Evolutionary conservation across 1,284 basidiomycete species (phyloP).

Genomic region (Cerrena zonata): DNA sequence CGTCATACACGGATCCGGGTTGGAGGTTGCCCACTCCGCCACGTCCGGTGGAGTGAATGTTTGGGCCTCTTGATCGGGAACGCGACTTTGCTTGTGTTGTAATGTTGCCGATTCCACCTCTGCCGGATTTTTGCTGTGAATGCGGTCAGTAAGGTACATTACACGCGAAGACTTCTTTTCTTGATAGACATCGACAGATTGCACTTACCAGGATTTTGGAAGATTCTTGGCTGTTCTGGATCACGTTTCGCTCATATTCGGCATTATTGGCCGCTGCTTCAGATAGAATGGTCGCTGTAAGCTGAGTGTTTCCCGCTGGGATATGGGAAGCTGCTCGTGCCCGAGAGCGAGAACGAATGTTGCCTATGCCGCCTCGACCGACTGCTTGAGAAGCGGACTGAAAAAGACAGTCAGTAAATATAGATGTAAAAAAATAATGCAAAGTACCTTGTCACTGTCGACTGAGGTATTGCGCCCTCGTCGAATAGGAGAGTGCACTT

Average conservation of each 20-base stretch:
- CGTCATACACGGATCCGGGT: conserved; percentile 23
- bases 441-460: conserved; percentile 30
- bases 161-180: not conserved
- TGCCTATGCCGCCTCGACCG: conserved; percentile 74
- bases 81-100: conserved; percentile 22
- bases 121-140: conserved; percentile 49
- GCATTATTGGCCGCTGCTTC: conserved; percentile 21
- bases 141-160: conserved; percentile 1
- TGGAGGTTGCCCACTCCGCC: conserved; percentile 66
- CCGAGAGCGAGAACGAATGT: conserved; percentile 68
- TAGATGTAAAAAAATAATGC: conserved; percentile 1
- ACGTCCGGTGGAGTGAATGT: conserved; percentile 49
- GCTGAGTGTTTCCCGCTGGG: conserved; percentile 22
- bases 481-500: conserved; percentile 43
- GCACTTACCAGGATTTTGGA: conserved; percentile 33
- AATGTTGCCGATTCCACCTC: conserved; percentile 59
- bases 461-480: conserved; percentile 48
- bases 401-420: conserved; percentile 5
- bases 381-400: conserved; percentile 36
- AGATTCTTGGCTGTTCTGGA: conserved; percentile 37
- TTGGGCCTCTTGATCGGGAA: conserved; percentile 27
- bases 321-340: conserved; percentile 33
- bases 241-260: conserved; percentile 40
- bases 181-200: conserved; percentile 1
- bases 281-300: conserved; percentile 25